A percentile compares a stretch with the other conserved stretches of the same genome.
Evolutionary conservation across 371 early-diverging fungal species (phyloP).

Genomic region (Mortierella sp.): DNA sequence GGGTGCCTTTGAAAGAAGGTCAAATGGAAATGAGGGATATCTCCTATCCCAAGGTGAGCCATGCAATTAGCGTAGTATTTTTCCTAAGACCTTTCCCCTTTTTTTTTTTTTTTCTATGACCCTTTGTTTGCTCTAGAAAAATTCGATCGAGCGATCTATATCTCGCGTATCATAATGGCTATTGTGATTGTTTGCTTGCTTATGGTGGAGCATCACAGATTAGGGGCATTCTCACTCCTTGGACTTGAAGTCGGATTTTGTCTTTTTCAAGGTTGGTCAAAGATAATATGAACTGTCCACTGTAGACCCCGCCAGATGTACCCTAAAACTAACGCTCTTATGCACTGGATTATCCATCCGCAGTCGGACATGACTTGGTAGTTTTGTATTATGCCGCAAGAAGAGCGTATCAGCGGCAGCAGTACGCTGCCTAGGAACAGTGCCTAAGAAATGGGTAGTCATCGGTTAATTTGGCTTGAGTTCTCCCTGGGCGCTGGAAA

Average conservation of each 20-base stretch:
- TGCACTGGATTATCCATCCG: too few relatives aligned
- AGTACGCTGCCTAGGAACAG: too few relatives aligned
- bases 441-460: too few relatives aligned
- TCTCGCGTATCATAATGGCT: conserved; percentile 28
- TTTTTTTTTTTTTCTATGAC: background rate
- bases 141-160: conserved; percentile 32
- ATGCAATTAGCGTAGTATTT: too few relatives aligned
- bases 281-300: too few relatives aligned
- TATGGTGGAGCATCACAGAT: conserved; percentile 24
- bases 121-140: conserved; percentile 14
- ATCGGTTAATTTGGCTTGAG: too few relatives aligned
- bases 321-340: too few relatives aligned
- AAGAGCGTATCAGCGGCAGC: conserved; percentile 13
- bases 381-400: conserved; percentile 38
- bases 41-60: too few relatives aligned
- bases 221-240: conserved; percentile 23
- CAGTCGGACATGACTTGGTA: conserved; percentile 31
- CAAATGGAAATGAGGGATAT: too few relatives aligned
- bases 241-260: conserved; percentile 33
- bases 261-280: conserved; percentile 26
- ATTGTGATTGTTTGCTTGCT: conserved; percentile 26
- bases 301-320: background rate
- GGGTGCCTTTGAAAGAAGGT: too few relatives aligned
- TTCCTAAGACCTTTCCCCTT: too few relatives aligned
- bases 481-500: too few relatives aligned